phyloP scores from a whole-genome alignment of 306 rosid species.

The Fagus crenata region DNA sequence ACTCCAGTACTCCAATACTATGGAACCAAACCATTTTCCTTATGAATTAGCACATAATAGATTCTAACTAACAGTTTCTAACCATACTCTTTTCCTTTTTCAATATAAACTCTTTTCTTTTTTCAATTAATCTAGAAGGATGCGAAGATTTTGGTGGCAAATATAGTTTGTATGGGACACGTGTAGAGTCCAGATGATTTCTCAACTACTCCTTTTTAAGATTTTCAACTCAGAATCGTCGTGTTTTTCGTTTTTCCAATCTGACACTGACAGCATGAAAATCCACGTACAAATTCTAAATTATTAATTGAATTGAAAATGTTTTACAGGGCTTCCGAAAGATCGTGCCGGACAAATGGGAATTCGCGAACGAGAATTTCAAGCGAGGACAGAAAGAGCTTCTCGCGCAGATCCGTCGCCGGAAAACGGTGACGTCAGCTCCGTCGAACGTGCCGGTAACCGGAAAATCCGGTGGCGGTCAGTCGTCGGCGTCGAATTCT shows the following conservation, averaged over 20 bases:
- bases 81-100: too few species aligned
- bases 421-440: conserved; percentile 41
- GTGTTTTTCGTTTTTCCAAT: neutral
- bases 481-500: conserved; percentile 51
- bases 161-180: neutral
- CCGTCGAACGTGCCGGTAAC: neutral
- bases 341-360: conserved; percentile 93
- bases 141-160: neutral
- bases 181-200: neutral
- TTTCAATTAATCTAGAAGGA: neutral
- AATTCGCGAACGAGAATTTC: conserved; percentile 86
- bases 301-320: neutral
- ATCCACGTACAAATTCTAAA: neutral
- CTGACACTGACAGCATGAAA: neutral
- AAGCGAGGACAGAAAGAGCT: conserved; percentile 63
- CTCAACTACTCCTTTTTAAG: too few species aligned
- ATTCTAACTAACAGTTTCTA: too few species aligned
- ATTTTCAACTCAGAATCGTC: neutral
- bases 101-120: neutral
- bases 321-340: conserved; percentile 72
- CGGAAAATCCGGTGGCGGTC: conserved; percentile 33
- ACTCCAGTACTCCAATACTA: too few species aligned
- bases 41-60: too few species aligned
- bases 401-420: conserved; percentile 69
- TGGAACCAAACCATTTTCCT: too few species aligned